Evolutionary conservation across 371 early-diverging fungal genomes (phyloP).

Genomic region (Mucor mucedo): DNA sequence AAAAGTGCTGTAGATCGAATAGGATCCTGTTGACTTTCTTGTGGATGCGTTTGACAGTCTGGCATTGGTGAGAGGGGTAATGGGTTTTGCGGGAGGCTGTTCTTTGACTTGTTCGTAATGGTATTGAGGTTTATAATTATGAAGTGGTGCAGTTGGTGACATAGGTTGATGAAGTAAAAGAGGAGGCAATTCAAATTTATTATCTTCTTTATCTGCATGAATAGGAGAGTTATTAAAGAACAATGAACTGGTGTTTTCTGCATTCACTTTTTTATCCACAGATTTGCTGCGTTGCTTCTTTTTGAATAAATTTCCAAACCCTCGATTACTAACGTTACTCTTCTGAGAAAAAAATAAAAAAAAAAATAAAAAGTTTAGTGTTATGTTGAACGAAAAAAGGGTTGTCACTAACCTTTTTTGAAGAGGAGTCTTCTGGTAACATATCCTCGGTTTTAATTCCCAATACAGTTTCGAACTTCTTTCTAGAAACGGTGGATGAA

Average conservation of each 20-base stretch:
- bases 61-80: neutral
- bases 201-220: neutral
- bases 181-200: conserved; percentile 12
- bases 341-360: conserved; percentile 1
- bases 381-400: conserved; percentile 3
- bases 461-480: conserved; percentile 17
- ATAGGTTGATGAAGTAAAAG: neutral
- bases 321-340: neutral
- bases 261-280: conserved; percentile 13
- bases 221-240: neutral
- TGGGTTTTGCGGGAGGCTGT: neutral
- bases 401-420: conserved; percentile 27
- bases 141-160: neutral
- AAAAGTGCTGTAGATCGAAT: conserved; percentile 49
- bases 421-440: conserved; percentile 6
- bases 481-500: conserved; percentile 7
- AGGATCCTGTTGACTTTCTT: conserved; percentile 40
- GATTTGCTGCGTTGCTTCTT: conserved; percentile 18
- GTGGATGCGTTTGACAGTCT: conserved; percentile 40
- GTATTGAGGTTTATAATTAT: conserved; percentile 8
- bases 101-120: conserved; percentile 6
- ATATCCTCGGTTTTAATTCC: conserved; percentile 15
- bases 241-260: neutral
- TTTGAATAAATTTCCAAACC: conserved; percentile 22
- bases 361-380: neutral